Percentiles rank a stretch among this genome's conserved stretches.
Conservation (phyloP, 768 basidiomycete species). For the Russula emetica region DNA sequence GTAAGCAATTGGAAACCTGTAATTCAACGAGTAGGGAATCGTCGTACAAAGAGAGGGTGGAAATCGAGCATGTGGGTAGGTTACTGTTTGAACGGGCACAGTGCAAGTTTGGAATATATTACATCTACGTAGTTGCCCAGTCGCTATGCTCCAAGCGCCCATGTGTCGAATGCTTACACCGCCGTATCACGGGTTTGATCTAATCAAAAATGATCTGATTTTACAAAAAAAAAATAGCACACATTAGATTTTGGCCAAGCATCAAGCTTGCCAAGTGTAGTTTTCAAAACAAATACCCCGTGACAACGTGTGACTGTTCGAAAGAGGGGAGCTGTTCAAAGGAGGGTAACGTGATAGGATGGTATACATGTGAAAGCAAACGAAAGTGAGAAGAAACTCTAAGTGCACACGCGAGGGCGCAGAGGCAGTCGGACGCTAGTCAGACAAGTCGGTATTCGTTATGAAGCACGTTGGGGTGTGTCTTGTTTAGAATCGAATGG, state of each 20-base stretch:
- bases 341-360: not conserved
- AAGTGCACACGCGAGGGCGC: not conserved
- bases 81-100: not conserved
- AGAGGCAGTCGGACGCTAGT: not conserved
- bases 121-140: not conserved
- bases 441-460: not conserved
- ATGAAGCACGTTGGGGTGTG: not conserved
- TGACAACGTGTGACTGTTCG: not conserved
- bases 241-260: not conserved
- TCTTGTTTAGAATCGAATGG: constrained; percentile 9
- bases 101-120: not conserved
- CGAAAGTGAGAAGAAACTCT: not conserved
- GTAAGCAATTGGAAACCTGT: not conserved
- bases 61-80: not conserved
- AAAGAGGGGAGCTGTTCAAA: not conserved
- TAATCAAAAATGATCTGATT: not conserved
- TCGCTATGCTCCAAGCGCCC: not conserved
- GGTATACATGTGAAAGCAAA: not conserved
- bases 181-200: not conserved
- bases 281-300: not conserved
- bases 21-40: too few species aligned
- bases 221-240: not conserved
- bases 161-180: not conserved
- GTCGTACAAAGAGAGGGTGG: not conserved
- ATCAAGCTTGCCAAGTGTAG: not conserved